Conservation (phyloP, 495 filamentous ascomycete genomes). For the Penicillium flavigenum region DNA sequence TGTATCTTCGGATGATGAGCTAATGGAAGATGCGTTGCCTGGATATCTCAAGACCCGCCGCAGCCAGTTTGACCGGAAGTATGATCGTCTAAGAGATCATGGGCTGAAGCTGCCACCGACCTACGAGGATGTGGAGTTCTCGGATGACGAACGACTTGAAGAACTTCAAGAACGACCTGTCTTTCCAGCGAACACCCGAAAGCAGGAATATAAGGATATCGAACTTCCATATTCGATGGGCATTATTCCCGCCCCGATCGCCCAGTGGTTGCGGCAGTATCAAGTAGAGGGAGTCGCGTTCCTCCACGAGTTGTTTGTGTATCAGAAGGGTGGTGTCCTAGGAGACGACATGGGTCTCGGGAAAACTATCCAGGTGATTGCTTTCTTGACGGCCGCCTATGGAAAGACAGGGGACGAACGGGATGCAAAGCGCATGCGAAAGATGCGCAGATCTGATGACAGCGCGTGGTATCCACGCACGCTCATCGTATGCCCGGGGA, state of each 20-base stretch:
- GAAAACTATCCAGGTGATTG: slow-evolving; percentile 95
- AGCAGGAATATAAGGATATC: slow-evolving; percentile 70
- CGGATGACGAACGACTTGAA: slow-evolving; percentile 71
- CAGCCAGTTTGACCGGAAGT: slow-evolving; percentile 50
- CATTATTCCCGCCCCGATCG: slow-evolving; percentile 83
- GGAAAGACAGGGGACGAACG: slow-evolving; percentile 92
- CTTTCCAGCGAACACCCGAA: slow-evolving; percentile 62
- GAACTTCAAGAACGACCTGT: slow-evolving; percentile 65
- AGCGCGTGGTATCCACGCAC: slow-evolving; percentile 80
- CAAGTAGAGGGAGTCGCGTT: slow-evolving; percentile 85
- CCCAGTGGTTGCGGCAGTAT: slow-evolving; percentile 90
- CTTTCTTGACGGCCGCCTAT: slow-evolving; percentile 89
- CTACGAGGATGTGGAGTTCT: slow-evolving; percentile 82
- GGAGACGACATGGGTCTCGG: slow-evolving; percentile 98
- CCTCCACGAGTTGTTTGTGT: slow-evolving; percentile 86
- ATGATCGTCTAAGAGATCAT: slow-evolving; percentile 58
- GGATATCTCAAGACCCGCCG: slow-evolving; percentile 57
- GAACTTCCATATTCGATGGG: slow-evolving; percentile 73
- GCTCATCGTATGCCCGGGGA: slow-evolving; percentile 85
- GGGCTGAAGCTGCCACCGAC: slow-evolving; percentile 77
- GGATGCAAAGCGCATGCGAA: slow-evolving; percentile 88
- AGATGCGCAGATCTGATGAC: slow-evolving; percentile 62
- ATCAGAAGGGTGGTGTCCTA: slow-evolving; percentile 86
- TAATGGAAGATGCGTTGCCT: slow-evolving; percentile 59
- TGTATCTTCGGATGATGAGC: slow-evolving; percentile 50